phyloP scores from a whole-genome alignment of 192 early-diverging fungal genomes.

The Coemansia sp. region DNA sequence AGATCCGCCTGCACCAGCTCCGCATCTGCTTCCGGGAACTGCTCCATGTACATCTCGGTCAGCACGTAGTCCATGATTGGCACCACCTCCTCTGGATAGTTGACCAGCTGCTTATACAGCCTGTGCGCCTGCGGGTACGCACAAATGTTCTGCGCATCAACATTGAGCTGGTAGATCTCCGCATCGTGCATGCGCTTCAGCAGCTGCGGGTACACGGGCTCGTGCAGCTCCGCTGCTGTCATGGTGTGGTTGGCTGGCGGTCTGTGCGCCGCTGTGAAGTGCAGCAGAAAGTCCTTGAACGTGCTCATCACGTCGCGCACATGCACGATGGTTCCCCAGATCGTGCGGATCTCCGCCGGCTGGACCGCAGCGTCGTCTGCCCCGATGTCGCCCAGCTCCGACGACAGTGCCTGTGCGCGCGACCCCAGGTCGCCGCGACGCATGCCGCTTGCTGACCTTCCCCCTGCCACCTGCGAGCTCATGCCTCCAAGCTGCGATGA shows the following conservation, averaged over 20 bases:
- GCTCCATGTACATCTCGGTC: constrained; percentile 68
- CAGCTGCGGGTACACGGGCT: constrained; percentile 78
- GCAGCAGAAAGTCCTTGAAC: constrained; percentile 80
- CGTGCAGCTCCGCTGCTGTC: constrained; percentile 50
- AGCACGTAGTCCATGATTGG: constrained; percentile 89
- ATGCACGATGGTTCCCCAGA: constrained; percentile 95
- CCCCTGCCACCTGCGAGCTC: constrained; percentile 25
- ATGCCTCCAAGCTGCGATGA: constrained; percentile 49
- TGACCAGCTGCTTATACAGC: constrained; percentile 82
- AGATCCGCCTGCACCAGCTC: constrained; percentile 60
- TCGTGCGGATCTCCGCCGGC: constrained; percentile 57
- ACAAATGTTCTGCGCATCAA: constrained; percentile 84
- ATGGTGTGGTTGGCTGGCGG: constrained; percentile 41
- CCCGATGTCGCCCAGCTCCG: constrained; percentile 37
- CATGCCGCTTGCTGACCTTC: constrained; percentile 8
- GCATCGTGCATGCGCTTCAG: constrained; percentile 69
- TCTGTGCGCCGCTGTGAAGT: constrained; percentile 65
- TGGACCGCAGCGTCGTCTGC: constrained; percentile 9
- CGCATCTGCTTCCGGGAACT: constrained; percentile 62
- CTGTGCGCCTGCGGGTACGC: constrained; percentile 60
- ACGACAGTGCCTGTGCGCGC: constrained; percentile 41
- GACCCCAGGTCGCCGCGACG: constrained; percentile 45
- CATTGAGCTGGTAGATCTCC: constrained; percentile 73
- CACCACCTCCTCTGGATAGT: constrained; percentile 96
- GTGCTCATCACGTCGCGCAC: constrained; percentile 76